Conservation (phyloP, 345 rosid genomes). For the Ceriops tagal region DNA sequence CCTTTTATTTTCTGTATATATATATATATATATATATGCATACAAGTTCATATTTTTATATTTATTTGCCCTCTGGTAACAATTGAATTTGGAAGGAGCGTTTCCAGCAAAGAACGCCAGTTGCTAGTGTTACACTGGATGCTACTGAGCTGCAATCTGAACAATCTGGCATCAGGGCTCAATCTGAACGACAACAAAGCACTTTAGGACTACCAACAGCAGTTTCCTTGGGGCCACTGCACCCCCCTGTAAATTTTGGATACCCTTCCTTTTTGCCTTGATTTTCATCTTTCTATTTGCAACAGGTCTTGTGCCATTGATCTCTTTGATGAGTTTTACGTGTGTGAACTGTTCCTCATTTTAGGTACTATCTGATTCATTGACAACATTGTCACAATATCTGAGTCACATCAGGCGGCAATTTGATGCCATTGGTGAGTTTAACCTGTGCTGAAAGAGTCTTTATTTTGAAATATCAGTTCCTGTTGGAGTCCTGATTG, state of each 20-base stretch:
- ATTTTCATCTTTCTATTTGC: background rate
- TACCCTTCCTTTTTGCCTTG: background rate
- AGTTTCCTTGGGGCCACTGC: constrained; percentile 45
- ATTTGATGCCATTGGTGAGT: constrained; percentile 50
- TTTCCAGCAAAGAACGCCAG: constrained; percentile 44
- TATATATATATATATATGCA: background rate
- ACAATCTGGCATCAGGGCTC: constrained; percentile 40
- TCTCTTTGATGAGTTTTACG: constrained; percentile 10
- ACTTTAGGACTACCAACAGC: constrained; percentile 59
- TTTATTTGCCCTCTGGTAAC: background rate
- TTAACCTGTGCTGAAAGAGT: constrained; percentile 2
- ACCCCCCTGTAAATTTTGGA: constrained; percentile 54
- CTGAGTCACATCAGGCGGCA: constrained; percentile 46
- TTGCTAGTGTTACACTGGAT: constrained; percentile 28
- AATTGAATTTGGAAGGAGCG: constrained; percentile 35
- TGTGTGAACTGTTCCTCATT: constrained; percentile 15
- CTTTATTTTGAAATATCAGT: constrained; percentile 6
- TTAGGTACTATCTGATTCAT: constrained; percentile 64
- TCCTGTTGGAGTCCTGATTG: background rate
- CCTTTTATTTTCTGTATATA: background rate
- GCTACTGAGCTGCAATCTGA: constrained; percentile 39
- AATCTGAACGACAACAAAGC: constrained; percentile 39
- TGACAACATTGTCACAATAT: constrained; percentile 63
- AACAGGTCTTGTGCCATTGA: constrained; percentile 3
- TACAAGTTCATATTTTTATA: background rate